Conservation (phyloP, 371 early-diverging fungal genomes). For the Globomyces sp. region DNA sequence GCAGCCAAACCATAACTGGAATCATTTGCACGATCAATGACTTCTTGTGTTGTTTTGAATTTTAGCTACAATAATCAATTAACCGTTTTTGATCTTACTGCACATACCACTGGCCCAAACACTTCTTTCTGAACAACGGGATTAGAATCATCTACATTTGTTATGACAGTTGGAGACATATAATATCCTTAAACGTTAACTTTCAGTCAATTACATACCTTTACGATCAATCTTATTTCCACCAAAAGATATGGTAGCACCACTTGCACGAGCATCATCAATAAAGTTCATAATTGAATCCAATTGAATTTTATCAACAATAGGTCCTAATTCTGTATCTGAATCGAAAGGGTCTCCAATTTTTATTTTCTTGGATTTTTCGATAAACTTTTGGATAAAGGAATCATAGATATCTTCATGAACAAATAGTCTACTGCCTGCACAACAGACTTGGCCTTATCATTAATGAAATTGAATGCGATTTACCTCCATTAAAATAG, state of each 20-base stretch:
- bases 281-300: neutral
- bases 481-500: constrained; percentile 21
- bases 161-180: constrained; percentile 77
- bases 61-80: too few species aligned
- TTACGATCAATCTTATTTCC: constrained; percentile 4
- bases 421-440: constrained; percentile 21
- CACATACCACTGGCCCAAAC: constrained; percentile 88
- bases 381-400: constrained; percentile 14
- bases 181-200: constrained; percentile 61
- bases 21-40: constrained; percentile 70
- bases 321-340: constrained; percentile 24
- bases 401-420: constrained; percentile 21
- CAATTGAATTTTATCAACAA: constrained; percentile 20
- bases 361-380: neutral
- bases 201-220: too few species aligned
- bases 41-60: constrained; percentile 75
- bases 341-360: constrained; percentile 24
- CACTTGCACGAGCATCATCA: constrained; percentile 3
- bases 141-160: constrained; percentile 62
- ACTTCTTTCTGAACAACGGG: constrained; percentile 80
- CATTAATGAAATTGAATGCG: too few species aligned
- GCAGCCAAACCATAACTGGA: constrained; percentile 84
- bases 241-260: constrained; percentile 5
- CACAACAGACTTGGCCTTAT: constrained; percentile 27
- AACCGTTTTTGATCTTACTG: constrained; percentile 38